Evolutionary conservation across 2,329 filamentous ascomycete genomes (phyloP).

Genomic region (Periconia sp.): DNA sequence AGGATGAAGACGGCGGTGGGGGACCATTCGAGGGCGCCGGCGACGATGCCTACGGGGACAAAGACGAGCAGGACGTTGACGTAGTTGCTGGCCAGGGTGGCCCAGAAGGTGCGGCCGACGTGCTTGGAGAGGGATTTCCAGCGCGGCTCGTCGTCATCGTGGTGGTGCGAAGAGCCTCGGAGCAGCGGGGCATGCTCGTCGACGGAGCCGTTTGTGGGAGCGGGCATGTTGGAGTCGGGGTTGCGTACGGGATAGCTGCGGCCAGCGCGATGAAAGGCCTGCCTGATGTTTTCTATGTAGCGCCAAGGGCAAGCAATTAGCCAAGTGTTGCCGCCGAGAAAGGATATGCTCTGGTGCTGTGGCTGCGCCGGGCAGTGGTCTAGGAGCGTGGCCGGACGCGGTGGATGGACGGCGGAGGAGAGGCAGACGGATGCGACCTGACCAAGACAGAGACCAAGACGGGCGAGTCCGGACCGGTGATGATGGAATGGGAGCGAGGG

Average conservation of each 20-base stretch:
- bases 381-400: constrained; percentile 4
- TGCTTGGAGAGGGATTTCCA: constrained; percentile 37
- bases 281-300: constrained; percentile 39
- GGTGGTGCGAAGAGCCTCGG: constrained; percentile 17
- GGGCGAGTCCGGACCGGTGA: too few species aligned
- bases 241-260: constrained; percentile 18
- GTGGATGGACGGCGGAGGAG: constrained; percentile 2
- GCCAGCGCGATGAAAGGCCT: constrained; percentile 38
- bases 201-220: constrained; percentile 32
- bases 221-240: constrained; percentile 24
- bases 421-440: constrained; percentile 1
- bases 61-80: constrained; percentile 76
- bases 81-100: constrained; percentile 57
- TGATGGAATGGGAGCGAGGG: too few species aligned
- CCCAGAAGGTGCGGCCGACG: constrained; percentile 47
- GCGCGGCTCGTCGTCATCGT: constrained; percentile 27
- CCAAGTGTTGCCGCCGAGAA: constrained; percentile 19
- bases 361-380: constrained; percentile 25
- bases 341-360: constrained; percentile 5
- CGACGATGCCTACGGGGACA: constrained; percentile 74
- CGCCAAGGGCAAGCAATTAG: constrained; percentile 29
- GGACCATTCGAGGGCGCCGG: constrained; percentile 67
- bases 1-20: constrained; percentile 73
- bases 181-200: constrained; percentile 40
- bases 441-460: constrained; percentile 12